Evolutionary conservation across 1,139 yeast species (phyloP), one percentile per base, ranked within the genome.

Genomic region (Diutina pseudorugosa): DNA sequence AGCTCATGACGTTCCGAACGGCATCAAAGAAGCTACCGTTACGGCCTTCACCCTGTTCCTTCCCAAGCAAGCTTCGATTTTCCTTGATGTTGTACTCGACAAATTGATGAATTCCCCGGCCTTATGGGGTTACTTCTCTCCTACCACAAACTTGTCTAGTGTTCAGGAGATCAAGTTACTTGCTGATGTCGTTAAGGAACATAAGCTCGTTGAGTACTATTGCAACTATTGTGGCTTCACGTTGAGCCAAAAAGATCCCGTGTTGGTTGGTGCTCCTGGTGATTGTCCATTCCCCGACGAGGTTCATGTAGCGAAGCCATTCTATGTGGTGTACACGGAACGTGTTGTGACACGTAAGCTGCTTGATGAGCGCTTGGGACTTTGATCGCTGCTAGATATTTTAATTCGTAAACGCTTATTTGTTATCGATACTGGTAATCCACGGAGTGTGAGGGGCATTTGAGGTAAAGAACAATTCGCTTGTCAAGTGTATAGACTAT

Each of bases 11-110:
- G 49, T 25, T 18, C n/a, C 40, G n/a, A 12, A 18, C 18, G 49
- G 49, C 4, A 12, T 27, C 20, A 25, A 45, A 27, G 40, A 45
- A 11, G 21, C 27, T 33, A 25, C 36, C 16, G 18, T 45, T 18
- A 45, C 49, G 4, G 49, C 49, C 2, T 25, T 45, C 25, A n/a
- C 36, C 4, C 41, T 27, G 40, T 45, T 45, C 49, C 49, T 45
- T 1, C 49, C 40, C 6, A 16, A 18, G n/a, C 21, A 9, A 16
- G 49, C 21, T 9, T 12, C 49, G 6, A 16, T 16, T 9, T 45
- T 45, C n/a, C 14, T 45, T 7, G 49, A 45, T 25, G 30, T 45
- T 8, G 40, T 45, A 4, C 49, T 45, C 18, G 49, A 45, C n/a
- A 45, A 45, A 11, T 33, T 45, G 14, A 14, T 45, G 20, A 45